Conservation (phyloP, 805 yeast genomes). For the Lipomyces orientalis region DNA sequence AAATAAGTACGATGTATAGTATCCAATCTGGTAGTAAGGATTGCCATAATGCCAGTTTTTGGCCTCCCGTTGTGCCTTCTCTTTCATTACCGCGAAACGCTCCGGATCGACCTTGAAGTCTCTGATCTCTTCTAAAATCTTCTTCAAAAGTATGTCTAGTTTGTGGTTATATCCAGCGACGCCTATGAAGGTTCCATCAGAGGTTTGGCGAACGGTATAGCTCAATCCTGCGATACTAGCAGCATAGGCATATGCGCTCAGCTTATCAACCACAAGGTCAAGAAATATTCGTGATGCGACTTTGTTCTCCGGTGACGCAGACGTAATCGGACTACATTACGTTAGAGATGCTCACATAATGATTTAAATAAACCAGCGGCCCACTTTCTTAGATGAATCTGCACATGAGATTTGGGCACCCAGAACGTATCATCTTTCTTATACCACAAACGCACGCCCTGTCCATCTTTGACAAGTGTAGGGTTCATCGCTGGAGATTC, state of each 20-base stretch:
- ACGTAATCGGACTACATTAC: constrained; percentile 57
- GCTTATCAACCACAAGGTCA: constrained; percentile 74
- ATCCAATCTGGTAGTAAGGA: constrained; percentile 80
- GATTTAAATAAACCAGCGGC: constrained; percentile 36
- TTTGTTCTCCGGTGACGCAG: constrained; percentile 61
- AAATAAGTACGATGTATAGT: constrained; percentile 64
- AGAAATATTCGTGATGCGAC: constrained; percentile 66
- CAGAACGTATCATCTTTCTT: constrained; percentile 88
- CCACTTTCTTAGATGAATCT: constrained; percentile 59
- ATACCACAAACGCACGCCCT: constrained; percentile 73
- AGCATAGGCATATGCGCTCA: constrained; percentile 78
- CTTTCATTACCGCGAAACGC: constrained; percentile 71
- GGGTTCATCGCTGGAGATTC: constrained; percentile 60
- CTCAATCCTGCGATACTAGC: constrained; percentile 82
- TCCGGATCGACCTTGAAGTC: constrained; percentile 57
- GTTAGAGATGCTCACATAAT: background rate
- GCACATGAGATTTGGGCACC: constrained; percentile 83
- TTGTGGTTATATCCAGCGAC: constrained; percentile 87
- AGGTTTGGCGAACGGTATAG: constrained; percentile 60
- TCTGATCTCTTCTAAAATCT: constrained; percentile 61
- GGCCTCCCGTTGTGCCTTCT: constrained; percentile 63
- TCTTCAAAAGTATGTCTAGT: constrained; percentile 63
- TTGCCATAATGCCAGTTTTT: constrained; percentile 72
- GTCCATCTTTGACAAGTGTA: constrained; percentile 58
- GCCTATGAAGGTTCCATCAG: constrained; percentile 72